A percentile compares a stretch with the other conserved stretches of the same genome.
Conservation (phyloP, 306 rosid genomes). For the Argentina anserina region DNA sequence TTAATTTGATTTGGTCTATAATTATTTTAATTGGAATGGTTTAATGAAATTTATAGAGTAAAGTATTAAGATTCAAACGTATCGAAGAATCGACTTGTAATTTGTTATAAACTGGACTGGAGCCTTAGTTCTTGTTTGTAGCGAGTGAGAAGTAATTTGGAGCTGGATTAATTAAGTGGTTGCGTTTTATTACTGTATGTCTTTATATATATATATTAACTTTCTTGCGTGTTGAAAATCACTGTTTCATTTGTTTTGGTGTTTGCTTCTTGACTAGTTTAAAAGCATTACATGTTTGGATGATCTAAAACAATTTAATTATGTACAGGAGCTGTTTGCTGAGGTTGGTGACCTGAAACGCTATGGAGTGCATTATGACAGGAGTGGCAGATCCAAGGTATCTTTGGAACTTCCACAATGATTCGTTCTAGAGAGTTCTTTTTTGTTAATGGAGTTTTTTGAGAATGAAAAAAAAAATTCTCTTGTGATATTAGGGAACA, state of each 20-base stretch:
- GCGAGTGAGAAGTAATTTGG: not conserved
- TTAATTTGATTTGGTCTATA: too few relatives aligned
- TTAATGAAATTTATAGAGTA: not conserved
- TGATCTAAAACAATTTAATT: not conserved
- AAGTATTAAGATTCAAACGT: not conserved
- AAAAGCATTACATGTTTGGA: not conserved
- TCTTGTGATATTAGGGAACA: slow-evolving; percentile 67
- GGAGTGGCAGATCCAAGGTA: slow-evolving; percentile 99
- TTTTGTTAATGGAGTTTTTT: slow-evolving; percentile 36
- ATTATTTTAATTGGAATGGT: not conserved
- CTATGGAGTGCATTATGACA: slow-evolving; percentile 68
- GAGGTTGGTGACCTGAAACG: slow-evolving; percentile 95
- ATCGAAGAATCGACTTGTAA: not conserved
- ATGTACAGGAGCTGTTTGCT: slow-evolving; percentile 75
- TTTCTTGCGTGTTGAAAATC: not conserved
- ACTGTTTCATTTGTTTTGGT: not conserved
- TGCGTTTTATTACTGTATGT: not conserved
- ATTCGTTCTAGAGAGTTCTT: slow-evolving; percentile 26
- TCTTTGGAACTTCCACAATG: slow-evolving; percentile 29
- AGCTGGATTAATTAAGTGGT: not conserved
- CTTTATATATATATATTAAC: not conserved
- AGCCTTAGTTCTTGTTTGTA: not conserved
- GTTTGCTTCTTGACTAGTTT: too few relatives aligned
- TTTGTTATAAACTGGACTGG: not conserved
- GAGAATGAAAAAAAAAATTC: slow-evolving; percentile 14